Conservation (phyloP, 805 yeast species). For the Saccharomycopsis sp. region DNA sequence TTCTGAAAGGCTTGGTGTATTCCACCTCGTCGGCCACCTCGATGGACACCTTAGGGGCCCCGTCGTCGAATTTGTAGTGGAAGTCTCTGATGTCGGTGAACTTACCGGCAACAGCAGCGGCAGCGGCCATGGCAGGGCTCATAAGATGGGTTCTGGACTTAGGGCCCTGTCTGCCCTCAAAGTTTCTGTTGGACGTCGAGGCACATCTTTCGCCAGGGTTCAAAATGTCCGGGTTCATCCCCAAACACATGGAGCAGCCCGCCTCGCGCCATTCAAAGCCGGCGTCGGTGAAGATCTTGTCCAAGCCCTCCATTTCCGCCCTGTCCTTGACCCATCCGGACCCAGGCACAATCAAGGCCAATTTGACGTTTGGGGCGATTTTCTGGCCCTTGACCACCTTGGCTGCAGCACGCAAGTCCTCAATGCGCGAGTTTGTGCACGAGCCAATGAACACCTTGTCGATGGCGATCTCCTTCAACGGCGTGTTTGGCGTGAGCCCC, state of each 20-base stretch:
- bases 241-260: slow-evolving; percentile 98
- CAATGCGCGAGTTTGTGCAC: slow-evolving; percentile 96
- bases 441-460: slow-evolving; percentile 98
- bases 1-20: not conserved
- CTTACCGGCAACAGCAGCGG: slow-evolving; percentile 90
- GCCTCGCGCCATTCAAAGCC: slow-evolving; percentile 99
- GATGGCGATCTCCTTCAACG: slow-evolving; percentile 62
- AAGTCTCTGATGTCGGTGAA: slow-evolving; percentile 86
- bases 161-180: slow-evolving; percentile 99
- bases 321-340: slow-evolving; percentile 90
- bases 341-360: slow-evolving; percentile 93
- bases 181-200: slow-evolving; percentile 96
- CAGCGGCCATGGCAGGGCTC: slow-evolving; percentile 99
- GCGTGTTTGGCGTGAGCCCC: slow-evolving; percentile 83
- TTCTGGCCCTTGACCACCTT: slow-evolving; percentile 84
- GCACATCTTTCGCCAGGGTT: slow-evolving; percentile 97
- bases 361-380: slow-evolving; percentile 72
- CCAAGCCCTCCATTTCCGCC: slow-evolving; percentile 93
- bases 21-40: slow-evolving; percentile 26
- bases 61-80: slow-evolving; percentile 48
- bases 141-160: slow-evolving; percentile 90
- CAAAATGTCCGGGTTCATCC: slow-evolving; percentile 98
- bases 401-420: slow-evolving; percentile 95
- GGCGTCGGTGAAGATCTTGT: slow-evolving; percentile 82
- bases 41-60: slow-evolving; percentile 47